These are phyloP conservation scores for Chlorella variabilis DNA, from an alignment of 163 green algal genomes.

Conservation along the genomic window DNA sequence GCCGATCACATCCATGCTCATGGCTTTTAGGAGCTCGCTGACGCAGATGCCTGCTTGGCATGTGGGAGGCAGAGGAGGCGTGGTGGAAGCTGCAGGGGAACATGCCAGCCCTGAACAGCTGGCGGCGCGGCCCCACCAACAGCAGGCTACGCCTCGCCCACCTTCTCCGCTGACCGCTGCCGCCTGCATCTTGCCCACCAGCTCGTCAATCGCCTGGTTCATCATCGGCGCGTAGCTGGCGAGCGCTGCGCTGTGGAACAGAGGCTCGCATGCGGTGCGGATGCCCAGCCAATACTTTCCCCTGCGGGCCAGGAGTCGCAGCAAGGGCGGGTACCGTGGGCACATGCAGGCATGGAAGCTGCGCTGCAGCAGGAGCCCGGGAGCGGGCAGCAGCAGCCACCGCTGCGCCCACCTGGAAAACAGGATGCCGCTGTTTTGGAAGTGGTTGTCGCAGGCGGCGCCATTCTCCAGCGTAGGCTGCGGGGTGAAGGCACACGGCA, in stretches of 20 bases:
- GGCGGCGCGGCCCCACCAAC: too few species aligned
- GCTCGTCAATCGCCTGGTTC: slow-evolving; percentile 14
- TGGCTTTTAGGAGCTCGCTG: slow-evolving; percentile 38
- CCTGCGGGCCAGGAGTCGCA: too few species aligned
- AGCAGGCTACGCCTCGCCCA: neutral
- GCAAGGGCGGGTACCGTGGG: too few species aligned
- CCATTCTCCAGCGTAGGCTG: neutral
- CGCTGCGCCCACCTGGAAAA: slow-evolving; percentile 34
- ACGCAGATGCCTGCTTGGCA: slow-evolving; percentile 25
- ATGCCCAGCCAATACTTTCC: slow-evolving; percentile 41
- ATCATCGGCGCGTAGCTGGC: slow-evolving; percentile 23
- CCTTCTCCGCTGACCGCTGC: neutral
- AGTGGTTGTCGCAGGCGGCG: slow-evolving; percentile 12
- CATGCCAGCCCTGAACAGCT: too few species aligned
- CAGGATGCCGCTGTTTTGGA: slow-evolving; percentile 43
- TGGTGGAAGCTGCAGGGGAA: too few species aligned
- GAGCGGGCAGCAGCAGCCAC: neutral
- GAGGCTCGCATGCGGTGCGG: slow-evolving; percentile 36
- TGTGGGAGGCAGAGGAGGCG: neutral
- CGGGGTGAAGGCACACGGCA: too few species aligned
- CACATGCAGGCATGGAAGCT: too few species aligned
- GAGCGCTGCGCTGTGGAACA: slow-evolving; percentile 40
- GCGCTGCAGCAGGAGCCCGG: neutral
- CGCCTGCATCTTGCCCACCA: slow-evolving; percentile 12
- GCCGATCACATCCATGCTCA: slow-evolving; percentile 51